Evolutionary conservation across 1,284 basidiomycete genomes (phyloP), one percentile per base, ranked within the genome.

Genomic region (Butyriboletus appendiculatus): DNA sequence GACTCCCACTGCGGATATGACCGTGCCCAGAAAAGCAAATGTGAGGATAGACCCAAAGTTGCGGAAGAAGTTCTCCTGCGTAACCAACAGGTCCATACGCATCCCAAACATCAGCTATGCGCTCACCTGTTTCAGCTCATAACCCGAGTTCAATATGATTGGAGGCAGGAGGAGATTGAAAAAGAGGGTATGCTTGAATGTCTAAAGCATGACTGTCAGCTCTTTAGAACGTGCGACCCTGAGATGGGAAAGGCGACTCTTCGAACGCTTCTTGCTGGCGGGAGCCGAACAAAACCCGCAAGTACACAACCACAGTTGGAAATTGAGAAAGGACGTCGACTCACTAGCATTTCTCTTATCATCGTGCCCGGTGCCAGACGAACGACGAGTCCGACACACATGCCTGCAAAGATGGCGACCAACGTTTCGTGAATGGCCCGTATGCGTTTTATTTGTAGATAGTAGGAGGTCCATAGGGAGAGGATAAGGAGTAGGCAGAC

Each of bases 71-170:
- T 95, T 95, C 74, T 96, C 96, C 91, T 97, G 72, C 14, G 38
- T 41, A n/a, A 37, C 43, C 32, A 34, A 57, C 14, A 38, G 28
- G 43, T 50, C 11, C 12, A 47, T 37, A 46, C 4, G 14, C 22
- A 28, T 12, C 22, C 32, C n/a, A 14, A 33, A 24, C 1, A 38
- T 10, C 40, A 18, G 9, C 16, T 6, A 33, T 34, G 45, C 44
- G 33, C 68, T 78, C 59, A 88, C 93, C 78, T 98, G 95, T 68
- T 96, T 96, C 50, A 99, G 82, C 72, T 98, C 95, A 72, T 98
- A 99, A 7, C 96, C 96, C 7, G 94, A 98, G 69, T 97, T 96
- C 40, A 99, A 79, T 68, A 99, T 99, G 71, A 99, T 99, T 0
- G 96, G 97, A 2, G 97, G 97, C 3, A 99, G 83, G 11, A 99